Percentiles rank a stretch among this genome's conserved stretches.
Conservation (phyloP, 257 asterid species). For the Solanum medicagineum region DNA sequence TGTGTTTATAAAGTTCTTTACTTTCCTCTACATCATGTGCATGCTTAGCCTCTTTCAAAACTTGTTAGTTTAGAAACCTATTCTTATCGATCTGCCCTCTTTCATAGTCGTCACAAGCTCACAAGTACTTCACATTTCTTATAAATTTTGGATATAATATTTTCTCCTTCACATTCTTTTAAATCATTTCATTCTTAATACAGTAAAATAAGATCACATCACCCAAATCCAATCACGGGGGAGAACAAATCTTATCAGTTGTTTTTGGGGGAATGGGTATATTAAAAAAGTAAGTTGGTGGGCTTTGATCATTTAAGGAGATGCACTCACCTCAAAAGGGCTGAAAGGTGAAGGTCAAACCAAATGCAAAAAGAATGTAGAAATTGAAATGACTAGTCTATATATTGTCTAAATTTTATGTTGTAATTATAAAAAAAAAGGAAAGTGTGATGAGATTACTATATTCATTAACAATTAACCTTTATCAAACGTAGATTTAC, state of each 20-base stretch:
- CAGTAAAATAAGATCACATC: neutral
- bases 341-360: constrained; percentile 67
- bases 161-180: neutral
- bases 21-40: neutral
- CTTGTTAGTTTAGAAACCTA: neutral
- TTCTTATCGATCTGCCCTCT: neutral
- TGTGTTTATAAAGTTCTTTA: too few species aligned
- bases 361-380: constrained; percentile 19
- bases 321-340: constrained; percentile 51
- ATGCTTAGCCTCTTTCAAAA: neutral
- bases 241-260: neutral
- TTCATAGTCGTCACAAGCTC: neutral
- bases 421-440: neutral
- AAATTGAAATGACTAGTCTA: constrained; percentile 3
- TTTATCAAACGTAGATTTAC: too few species aligned
- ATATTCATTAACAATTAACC: neutral
- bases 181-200: neutral
- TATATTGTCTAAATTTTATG: neutral
- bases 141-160: neutral
- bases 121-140: neutral
- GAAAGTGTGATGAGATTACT: neutral
- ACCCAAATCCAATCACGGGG: neutral
- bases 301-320: neutral
- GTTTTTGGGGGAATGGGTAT: neutral
- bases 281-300: neutral